Percentiles rank a stretch among this genome's conserved stretches.
These are phyloP conservation scores for Candida caryicola DNA, from an alignment of 805 yeast species.

Conservation along the genomic window DNA sequence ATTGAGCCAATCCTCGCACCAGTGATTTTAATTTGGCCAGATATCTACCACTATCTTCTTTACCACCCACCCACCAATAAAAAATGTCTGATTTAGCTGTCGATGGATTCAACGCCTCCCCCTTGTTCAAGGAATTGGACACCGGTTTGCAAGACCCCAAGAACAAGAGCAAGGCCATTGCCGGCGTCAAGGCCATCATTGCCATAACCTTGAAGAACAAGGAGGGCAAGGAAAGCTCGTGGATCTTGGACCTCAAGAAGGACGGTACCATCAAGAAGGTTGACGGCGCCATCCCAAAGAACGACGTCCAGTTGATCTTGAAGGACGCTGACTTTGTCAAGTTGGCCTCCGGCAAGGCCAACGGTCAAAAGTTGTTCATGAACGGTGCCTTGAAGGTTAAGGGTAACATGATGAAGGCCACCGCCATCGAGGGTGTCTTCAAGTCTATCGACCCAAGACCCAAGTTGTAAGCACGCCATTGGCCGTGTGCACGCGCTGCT, in stretches of 20 bases:
- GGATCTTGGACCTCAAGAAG: slow-evolving; percentile 68
- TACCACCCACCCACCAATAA: background rate
- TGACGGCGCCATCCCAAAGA: slow-evolving; percentile 47
- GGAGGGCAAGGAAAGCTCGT: slow-evolving; percentile 55
- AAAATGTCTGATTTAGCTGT: slow-evolving; percentile 27
- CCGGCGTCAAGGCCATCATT: slow-evolving; percentile 57
- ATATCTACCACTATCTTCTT: no score
- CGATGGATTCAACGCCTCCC: slow-evolving; percentile 44
- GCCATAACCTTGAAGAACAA: slow-evolving; percentile 66
- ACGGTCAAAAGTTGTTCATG: slow-evolving; percentile 82
- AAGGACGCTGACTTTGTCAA: slow-evolving; percentile 68
- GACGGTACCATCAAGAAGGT: slow-evolving; percentile 45
- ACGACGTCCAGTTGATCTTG: slow-evolving; percentile 63
- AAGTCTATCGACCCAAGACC: slow-evolving; percentile 47
- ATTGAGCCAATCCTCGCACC: no score
- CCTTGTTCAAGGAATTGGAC: slow-evolving; percentile 38
- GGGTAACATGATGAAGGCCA: slow-evolving; percentile 90
- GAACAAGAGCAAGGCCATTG: slow-evolving; percentile 37
- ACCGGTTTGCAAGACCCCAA: slow-evolving; percentile 37
- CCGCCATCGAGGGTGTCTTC: slow-evolving; percentile 67
- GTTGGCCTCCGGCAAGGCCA: slow-evolving; percentile 74
- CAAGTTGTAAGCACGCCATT: slow-evolving; percentile 31
- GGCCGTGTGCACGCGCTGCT: background rate
- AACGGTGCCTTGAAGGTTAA: slow-evolving; percentile 80
- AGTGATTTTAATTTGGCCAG: no score